Base-by-base conservation (phyloP, 768 basidiomycete genomes). In the Kwoniella sp. region DNA sequence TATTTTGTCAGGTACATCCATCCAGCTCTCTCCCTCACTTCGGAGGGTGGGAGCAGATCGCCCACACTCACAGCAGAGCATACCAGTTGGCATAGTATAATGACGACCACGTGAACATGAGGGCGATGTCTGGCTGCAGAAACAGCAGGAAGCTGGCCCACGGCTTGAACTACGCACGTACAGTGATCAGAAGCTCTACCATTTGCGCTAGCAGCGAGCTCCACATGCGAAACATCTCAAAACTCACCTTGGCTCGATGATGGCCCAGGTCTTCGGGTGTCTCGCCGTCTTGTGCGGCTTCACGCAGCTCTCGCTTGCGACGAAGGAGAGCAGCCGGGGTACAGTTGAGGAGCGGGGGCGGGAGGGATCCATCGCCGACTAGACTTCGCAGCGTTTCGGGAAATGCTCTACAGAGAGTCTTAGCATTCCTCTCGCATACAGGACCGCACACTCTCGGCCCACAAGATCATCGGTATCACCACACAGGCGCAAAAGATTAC, bases 311-410 rank as follows among this genome's bases (percentile, higher is more conserved):
- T 41, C 33, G 36, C 27, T 55, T 55, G 7, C 60, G 20, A 15
- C 44, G 32, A 36, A 67, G 26, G 26, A 60, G 31, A 14, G 59
- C 62, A n/a, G 55, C 31, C 1, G 65, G 62, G 0, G 62, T 56
- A 34, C 53, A 56, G 46, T 63, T 68, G 17, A 67, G 46, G 12
- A 58, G n/a, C 15, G 71, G 71, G 6, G 71, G 70, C 7, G 69
- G 60, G 1, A 70, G 52, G 3, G 70, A 70, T 0, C 72, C 72
- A 42, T 71, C 63, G 11, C 68, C 72, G 15, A 73, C 72, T 4
- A 71, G 50, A 1, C 60, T 50, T n/a, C 72, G 66, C 22, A 75
- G 60, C 1, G 81, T 82, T 56, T 82, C 80, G 0, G 79, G 79
- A 19, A 80, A 63, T 45, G 80, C 43, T 26, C 50, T 52, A 28